Evolutionary conservation across 805 yeast species (phyloP), one percentile per base, ranked within the genome.

Genomic region (Pichia cabralensis): DNA sequence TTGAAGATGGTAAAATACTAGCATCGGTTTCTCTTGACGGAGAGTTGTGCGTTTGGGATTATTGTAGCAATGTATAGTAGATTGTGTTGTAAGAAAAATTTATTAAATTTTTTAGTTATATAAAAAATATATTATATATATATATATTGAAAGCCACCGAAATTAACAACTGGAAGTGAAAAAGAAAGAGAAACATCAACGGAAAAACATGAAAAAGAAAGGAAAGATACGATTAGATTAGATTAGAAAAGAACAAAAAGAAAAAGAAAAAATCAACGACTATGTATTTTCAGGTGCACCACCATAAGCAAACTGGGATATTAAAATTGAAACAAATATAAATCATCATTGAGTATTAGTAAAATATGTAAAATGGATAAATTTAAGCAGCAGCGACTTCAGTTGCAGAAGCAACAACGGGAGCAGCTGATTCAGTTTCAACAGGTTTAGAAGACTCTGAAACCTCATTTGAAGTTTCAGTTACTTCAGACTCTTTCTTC

Each of bases 1-100:
- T 41, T 22, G 54, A 59, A 14, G 50, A 50, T 6, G 76, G 76
- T 1, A 28, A 50, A 19, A 12, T 48, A 2, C 42, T 73, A 39
- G 60, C 53, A 1, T 43, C 58, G 1, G 42, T 53, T 8, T 50
- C 60, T 9, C 34, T 58, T 32, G 35, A 45, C 25, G 66, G 66
- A 15, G 47, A 45, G 17, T 28, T 58, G 7, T 26, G 35, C 9
- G 38, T 56, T 9, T 56, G 58, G 58, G 43, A 38, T 22, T 33
- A 33, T 18, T 30, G 15, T 22, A 9, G 4, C n/a, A n/a, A n/a
- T n/a, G n/a, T n/a, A n/a, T n/a, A n/a, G n/a, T n/a, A n/a, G n/a
- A n/a, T n/a, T n/a, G n/a, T n/a, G n/a, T n/a, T n/a, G n/a, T n/a
- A n/a, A n/a, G n/a, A n/a, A n/a, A n/a, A n/a, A n/a, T n/a, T 6